Evolutionary conservation across 1,284 basidiomycete genomes (phyloP), one percentile per base, ranked within the genome.

Genomic region (Marasmius fiardii): DNA sequence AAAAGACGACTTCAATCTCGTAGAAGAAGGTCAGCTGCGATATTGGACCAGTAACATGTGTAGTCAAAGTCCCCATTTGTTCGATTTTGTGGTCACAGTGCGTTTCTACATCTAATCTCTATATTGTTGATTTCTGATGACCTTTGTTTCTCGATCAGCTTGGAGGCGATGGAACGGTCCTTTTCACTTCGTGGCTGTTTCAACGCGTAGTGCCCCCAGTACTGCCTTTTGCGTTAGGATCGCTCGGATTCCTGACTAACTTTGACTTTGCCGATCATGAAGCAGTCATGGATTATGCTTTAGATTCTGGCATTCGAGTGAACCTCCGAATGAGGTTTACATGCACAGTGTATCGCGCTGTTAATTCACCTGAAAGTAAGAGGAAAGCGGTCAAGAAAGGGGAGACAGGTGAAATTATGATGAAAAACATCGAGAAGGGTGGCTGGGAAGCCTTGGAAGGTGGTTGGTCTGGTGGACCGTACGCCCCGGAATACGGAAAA

Each of bases 1-100:
- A 31, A 72, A 71, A 56, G 77, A 79, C 44, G 73, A 78, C 11
- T 59, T 64, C 20, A 62, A 71, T 56, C 59, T 61, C 41, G 68
- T 68, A 56, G 85, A 88, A 49, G 88, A 95, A 58, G 97, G 97
- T 5, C 95, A 98, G 68, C 77, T 99, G 51, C 82, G 97, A 47
- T 99, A 96, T 70, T 99, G 97, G 97, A 98, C 95, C 0, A 87
- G 89, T 57, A 92, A 92, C 52, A 97, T 99, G 95, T 99, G 97
- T 74, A 90, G 84, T 56, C 82, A 83, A 54, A 91, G 85, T 57
- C 91, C 97, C 0, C 92, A 99, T 67, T 79, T 98, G 7, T 99
- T 99, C 67, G 97, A 99, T 72, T 97, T 99, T 69, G 97, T 99
- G 58, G 81, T 99, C 52, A 99, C 97, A 24, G 93, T 95, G 65